Evolutionary conservation across 495 filamentous ascomycete genomes (phyloP), one percentile per base, ranked within the genome.

Genomic region (Bacidia rubella): DNA sequence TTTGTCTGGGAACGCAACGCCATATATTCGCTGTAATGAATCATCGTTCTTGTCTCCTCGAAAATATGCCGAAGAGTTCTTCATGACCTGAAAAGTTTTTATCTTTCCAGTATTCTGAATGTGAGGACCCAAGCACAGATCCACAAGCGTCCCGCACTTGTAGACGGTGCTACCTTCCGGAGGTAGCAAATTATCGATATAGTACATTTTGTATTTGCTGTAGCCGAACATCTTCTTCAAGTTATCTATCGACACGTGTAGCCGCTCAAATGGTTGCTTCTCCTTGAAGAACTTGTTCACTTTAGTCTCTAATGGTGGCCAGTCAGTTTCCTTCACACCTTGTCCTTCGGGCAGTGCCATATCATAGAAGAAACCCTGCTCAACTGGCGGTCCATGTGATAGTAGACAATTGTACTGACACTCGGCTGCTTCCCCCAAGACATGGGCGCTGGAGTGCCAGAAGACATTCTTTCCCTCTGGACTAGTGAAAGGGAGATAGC

Each of bases 361-460:
- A 63, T 98, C 90, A 67, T 97, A 97, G 74, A 93, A 97, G 76
- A 97, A 98, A 32, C 93, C 92, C 66, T 90, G 82, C 12, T 90
- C 81, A 27, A 87, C 87, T 7, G 90, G 92, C 20, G 92, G 92
- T 9, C 92, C 92, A 61, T 95, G 88, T 57, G 87, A 94, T 45
- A 98, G 75, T 54, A 89, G 79, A 69, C 89, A 96, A 43, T 84
- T 85, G 64, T 85, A 98, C 57, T 89, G 78, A 56, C 82, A 78
- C 66, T 98, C 93, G 39, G 81, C 85, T 45, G 88, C 87, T 66
- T 96, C 90, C 52, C 92, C 92, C n/a, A 98, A 79, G 51, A 87
- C 76, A 66, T 98, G 92, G 24, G 92, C 92, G 56, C 82, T 87
- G 2, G 84, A 90, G 66, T 98, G 92, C 88, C 87, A 93, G 63